A percentile compares a stretch with the other conserved stretches of the same genome.
These are phyloP conservation scores for Tulasnella sp. DNA, from an alignment of 768 basidiomycete genomes.

Conservation along the genomic window DNA sequence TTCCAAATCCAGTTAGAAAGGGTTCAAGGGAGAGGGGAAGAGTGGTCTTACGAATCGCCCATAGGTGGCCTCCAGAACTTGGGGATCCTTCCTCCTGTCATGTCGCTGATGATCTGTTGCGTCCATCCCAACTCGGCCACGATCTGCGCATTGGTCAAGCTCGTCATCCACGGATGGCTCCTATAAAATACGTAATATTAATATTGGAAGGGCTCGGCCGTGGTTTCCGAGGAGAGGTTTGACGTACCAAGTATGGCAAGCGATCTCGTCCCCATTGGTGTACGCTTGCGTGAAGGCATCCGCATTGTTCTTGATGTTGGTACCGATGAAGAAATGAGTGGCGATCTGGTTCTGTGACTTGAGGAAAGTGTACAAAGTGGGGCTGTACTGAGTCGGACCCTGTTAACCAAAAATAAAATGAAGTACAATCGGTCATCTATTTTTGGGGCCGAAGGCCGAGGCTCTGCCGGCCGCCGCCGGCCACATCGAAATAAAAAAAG, in stretches of 20 bases:
- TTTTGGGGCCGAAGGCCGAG: too few species aligned
- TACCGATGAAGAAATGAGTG: constrained; percentile 52
- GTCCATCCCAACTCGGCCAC: constrained; percentile 30
- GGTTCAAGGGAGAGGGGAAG: background rate
- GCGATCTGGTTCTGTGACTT: constrained; percentile 49
- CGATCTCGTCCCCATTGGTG: constrained; percentile 25
- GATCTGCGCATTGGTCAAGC: constrained; percentile 36
- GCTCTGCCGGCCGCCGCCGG: too few species aligned
- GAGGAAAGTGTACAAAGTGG: constrained; percentile 54
- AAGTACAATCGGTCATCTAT: too few species aligned
- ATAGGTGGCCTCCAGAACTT: constrained; percentile 46
- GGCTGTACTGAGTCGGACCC: constrained; percentile 46
- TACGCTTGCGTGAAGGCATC: constrained; percentile 46
- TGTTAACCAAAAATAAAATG: background rate
- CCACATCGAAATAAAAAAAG: too few species aligned
- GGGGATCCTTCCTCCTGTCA: constrained; percentile 75
- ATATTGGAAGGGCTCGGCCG: too few species aligned
- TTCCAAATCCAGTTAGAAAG: constrained; percentile 4
- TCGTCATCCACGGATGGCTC: constrained; percentile 71
- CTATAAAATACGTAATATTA: too few species aligned
- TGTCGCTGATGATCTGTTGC: constrained; percentile 58
- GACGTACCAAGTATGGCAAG: too few species aligned
- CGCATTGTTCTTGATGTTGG: constrained; percentile 36
- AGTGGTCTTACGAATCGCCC: constrained; percentile 34
- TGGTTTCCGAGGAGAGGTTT: too few species aligned